Base-by-base conservation (phyloP, 495 filamentous ascomycete genomes). In the Aspergillus asperescens region DNA sequence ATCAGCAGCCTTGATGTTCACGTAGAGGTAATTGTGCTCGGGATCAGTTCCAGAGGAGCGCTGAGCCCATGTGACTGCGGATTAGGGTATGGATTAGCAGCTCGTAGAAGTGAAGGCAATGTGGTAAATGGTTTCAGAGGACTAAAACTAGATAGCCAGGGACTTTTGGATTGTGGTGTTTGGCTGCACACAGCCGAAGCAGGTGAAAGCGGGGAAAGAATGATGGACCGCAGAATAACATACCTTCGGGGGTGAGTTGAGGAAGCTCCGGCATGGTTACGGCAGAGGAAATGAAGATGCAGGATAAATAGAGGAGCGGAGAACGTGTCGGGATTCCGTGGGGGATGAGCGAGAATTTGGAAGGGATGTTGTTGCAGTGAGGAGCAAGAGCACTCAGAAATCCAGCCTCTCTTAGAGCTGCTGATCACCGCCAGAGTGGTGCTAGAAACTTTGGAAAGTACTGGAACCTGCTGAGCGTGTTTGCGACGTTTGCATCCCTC, bases 31-130 rank as follows among this genome's bases (percentile, higher is more conserved):
- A 75, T 97, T 97, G 73, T 90, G 92, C 65, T 83, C 81, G 31
- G 83, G 64, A 18, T 97, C 94, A 55, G 76, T 72, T 53, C 65
- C 74, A 68, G 85, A 90, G 38, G 93, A 96, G 77, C 93, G 92
- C 76, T 98, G 93, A 25, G 93, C 92, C 93, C 93, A 98, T 74
- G 87, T 85, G 60, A 97, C 93, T 98, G 62, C 15, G 50, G 43
- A 40, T 34, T 32, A 28, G 25, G 43, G 46, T 13, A 28, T 41
- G 22, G 35, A 51, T 70, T 41, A 72, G 66, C 57, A 20, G 28
- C 0, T 38, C 24, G 23, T 24, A 42, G 1, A 38, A 41, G 28
- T n/a, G 16, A 19, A 44, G 24, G 6, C 27, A 32, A 13, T 20
- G 19, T 24, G 24, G 9, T 15, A 12, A 24, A 24, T 1, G 12